Base-by-base conservation (phyloP, 495 filamentous ascomycete species). In the Penicillium crystallinum region DNA sequence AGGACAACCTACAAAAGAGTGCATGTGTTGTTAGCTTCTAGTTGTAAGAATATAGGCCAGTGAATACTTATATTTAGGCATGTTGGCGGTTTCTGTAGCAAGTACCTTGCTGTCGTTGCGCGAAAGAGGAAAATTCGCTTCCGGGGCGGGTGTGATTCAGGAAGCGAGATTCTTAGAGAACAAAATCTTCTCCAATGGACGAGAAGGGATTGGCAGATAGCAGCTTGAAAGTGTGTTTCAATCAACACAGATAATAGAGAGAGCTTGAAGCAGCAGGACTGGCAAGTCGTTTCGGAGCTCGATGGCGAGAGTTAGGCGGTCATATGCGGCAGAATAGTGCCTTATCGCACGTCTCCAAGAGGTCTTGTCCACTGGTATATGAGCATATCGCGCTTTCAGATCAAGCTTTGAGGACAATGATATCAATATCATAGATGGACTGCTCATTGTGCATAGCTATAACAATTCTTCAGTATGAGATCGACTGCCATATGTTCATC, bases 51-150 rank as follows among this genome's bases (percentile, higher is more conserved):
- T n/a, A 15, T 33, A 29, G 17, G 33, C 12, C 11, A 50, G 36
- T 49, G 58, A 48, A 41, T 29, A 84, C 85, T 81, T 84, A 89
- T 87, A 89, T 87, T 89, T 89, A 38, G 86, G 86, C 86, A 89
- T 89, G 36, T 78, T 85, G 69, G 54, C 51, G 46, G 42, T 43
- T 59, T 53, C 56, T 53, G 55, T 11, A 47, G 48, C 55, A 40
- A 46, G 52, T 54, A 42, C 36, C 54, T 46, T 58, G 52, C 49
- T 55, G 58, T 52, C 47, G 46, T 55, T 37, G 53, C 38, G 51
- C 56, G 52, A 54, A 23, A 53, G 49, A 62, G 47, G 57, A 65
- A 64, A 60, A 58, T 60, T 65, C 56, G 53, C 40, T 49, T 44
- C 49, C 31, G 38, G 31, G 48, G 39, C 56, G n/a, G 39, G 37